phyloP scores from a whole-genome alignment of 192 early-diverging fungal species.

The Backusella australiensis region DNA sequence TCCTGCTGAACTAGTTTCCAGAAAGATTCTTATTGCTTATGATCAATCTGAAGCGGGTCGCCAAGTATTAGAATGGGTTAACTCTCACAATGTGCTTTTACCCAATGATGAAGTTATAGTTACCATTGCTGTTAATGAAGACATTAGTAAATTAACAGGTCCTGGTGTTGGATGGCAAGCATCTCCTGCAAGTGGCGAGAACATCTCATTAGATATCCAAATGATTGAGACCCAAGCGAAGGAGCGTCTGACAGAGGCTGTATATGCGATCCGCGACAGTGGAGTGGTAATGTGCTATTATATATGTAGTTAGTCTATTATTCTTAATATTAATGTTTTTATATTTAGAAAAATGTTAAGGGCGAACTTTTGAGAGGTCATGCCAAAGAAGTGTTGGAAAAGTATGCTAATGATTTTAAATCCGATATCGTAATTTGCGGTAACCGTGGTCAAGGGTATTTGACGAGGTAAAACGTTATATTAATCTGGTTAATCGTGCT shows the following conservation, averaged over 20 bases:
- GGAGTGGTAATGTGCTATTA: not conserved
- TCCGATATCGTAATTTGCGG: constrained; percentile 7
- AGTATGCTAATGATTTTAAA: constrained; percentile 1
- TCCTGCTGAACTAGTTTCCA: not conserved
- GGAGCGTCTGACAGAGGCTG: not conserved
- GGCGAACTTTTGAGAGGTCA: not conserved
- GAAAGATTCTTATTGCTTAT: constrained; percentile 3
- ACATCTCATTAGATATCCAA: not conserved
- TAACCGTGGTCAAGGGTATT: not conserved
- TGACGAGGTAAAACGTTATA: constrained; percentile 1
- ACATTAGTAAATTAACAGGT: not conserved
- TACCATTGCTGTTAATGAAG: not conserved
- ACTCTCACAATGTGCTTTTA: not conserved
- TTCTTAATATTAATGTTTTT: not conserved
- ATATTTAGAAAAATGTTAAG: not conserved
- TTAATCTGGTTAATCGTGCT: not conserved
- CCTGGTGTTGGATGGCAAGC: constrained; percentile 7
- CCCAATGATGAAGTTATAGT: not conserved
- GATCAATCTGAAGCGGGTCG: not conserved
- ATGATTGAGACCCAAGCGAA: not conserved
- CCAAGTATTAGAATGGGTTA: not conserved
- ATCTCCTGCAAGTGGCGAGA: not conserved
- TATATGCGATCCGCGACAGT: not conserved
- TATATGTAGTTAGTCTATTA: not conserved
- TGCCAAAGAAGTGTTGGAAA: not conserved